Evolutionary conservation across 2,329 filamentous ascomycete genomes (phyloP), one percentile per base, ranked within the genome.

Genomic region (Phialophora tarda): DNA sequence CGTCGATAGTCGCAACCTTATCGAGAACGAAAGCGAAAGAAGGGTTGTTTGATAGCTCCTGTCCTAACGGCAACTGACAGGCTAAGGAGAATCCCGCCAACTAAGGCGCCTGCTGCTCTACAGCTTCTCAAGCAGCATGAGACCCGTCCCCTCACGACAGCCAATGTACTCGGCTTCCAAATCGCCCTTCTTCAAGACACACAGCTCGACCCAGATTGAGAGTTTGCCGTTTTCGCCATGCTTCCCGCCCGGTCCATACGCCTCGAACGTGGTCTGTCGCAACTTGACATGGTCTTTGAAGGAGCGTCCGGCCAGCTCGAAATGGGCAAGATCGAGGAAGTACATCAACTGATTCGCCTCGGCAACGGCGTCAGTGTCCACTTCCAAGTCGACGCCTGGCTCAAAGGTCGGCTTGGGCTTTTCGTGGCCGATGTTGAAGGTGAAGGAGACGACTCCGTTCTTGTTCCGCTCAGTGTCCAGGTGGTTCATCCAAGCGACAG

Each of bases 291-390:
- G 65, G 21, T 67, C 61, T 26, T 61, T 62, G 65, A 67, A 67
- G n/a, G 61, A 60, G 47, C 65, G 60, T 7, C 65, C 65, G 11
- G 65, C 55, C 23, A 38, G 30, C 32, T 67, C 65, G 28, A 67
- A 67, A 54, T 67, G 65, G 4, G 65, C 65, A n/a, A 67, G 60
- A 14, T 67, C 65, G 38, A 67, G 60, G 47, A 63, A 60, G 55
- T 67, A 67, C 60, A 67, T 67, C 41, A 67, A 50, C 60, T 67
- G 65, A 34, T 67, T 64, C 48, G 65, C 38, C 50, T 67, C 65
- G 34, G 64, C 59, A 8, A 63, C 34, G 10, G 59, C 64, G 23
- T 63, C 55, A 5, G 59, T 63, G 23, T 62, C 44, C 30, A 66
- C 24, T 21, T 55, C 53, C 17, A 67, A 61, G 30, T 67, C 65